Evolutionary conservation across 768 basidiomycete species (phyloP), one percentile per base, ranked within the genome.

Genomic region (Pleurotus platypus): DNA sequence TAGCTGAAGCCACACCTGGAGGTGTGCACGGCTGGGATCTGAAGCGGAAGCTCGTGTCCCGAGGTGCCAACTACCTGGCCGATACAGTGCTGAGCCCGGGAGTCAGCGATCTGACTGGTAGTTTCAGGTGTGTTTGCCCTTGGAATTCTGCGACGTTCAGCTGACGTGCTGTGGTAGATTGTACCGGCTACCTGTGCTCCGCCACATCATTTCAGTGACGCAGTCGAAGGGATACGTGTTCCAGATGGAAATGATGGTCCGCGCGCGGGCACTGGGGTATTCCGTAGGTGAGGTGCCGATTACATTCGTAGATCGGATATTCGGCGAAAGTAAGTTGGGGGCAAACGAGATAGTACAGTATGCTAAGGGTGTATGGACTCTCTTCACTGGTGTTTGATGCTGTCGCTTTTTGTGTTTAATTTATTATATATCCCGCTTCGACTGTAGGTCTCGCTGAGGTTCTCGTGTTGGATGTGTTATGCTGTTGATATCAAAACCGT

Each of bases 201-300:
- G 81, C 48, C 85, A 92, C 62, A 89, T 96, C 65, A 95, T 96
- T 63, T 83, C 87, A 4, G 80, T 87, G 61, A 93, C 90, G 1
- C 81, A 87, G 59, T 93, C 92, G 2, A 90, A 90, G 61, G 94
- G 94, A 7, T 96, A 95, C 64, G 94, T 96, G 27, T 95, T 96
- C 77, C 94, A 96, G 78, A 96, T 96, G 94, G 94, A 96, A 69
- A 96, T 95, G 88, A 95, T 95, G 82, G 94, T 93, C 16, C 83
- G 94, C 1, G 94, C 94, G 4, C 81, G 86, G 18, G 84, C 89
- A 1, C 72, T 92, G 56, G 92, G 91, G 4, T 95, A 93, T 71
- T 84, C 80, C 3, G 85, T 96, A 0, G 94, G 92, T 3, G 94
- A 96, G 69, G 82, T 96, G 22, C 94, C 94, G 1, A 96, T 96